Percentiles rank a stretch among this genome's conserved stretches.
These are phyloP conservation scores for Globisporangium nagaii DNA, from an alignment of 352 stramenopile genomes.

Conservation along the genomic window DNA sequence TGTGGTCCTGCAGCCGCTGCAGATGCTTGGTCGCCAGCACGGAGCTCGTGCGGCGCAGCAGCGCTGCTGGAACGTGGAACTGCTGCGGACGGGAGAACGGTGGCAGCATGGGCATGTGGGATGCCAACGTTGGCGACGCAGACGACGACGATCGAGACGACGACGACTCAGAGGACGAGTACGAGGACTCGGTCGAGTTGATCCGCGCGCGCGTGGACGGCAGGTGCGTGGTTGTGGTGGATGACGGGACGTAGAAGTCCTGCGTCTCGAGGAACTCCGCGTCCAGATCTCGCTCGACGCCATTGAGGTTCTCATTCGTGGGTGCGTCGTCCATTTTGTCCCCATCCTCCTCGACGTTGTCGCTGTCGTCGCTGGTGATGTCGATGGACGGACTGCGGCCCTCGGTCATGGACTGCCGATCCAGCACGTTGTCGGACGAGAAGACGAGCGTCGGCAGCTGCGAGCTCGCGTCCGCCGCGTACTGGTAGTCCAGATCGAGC, in stretches of 20 bases:
- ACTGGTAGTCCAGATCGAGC: not conserved
- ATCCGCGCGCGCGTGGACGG: not conserved
- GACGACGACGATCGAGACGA: slow-evolving; percentile 1
- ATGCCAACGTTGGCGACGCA: not conserved
- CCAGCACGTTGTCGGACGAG: slow-evolving; percentile 39
- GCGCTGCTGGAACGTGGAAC: not conserved
- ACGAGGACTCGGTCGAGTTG: slow-evolving; percentile 8
- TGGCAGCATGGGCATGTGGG: slow-evolving; percentile 4
- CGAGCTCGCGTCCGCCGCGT: not conserved
- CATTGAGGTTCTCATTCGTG: slow-evolving; percentile 1
- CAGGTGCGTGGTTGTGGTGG: not conserved
- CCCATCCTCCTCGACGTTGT: slow-evolving; percentile 14
- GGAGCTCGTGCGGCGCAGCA: slow-evolving; percentile 15
- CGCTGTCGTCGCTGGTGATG: not conserved
- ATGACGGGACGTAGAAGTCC: not conserved
- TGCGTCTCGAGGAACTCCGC: not conserved
- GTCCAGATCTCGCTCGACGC: not conserved
- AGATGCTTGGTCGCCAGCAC: slow-evolving; percentile 8
- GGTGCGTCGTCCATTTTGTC: too few species aligned
- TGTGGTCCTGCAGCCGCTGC: slow-evolving; percentile 25
- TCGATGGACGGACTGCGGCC: slow-evolving; percentile 22
- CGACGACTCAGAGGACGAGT: not conserved
- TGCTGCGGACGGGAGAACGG: slow-evolving; percentile 2
- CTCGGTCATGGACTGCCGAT: slow-evolving; percentile 35
- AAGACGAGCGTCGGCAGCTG: slow-evolving; percentile 35